Base-by-base conservation (phyloP, 2,329 filamentous ascomycete species). In the Magnaporthiopsis poae region DNA sequence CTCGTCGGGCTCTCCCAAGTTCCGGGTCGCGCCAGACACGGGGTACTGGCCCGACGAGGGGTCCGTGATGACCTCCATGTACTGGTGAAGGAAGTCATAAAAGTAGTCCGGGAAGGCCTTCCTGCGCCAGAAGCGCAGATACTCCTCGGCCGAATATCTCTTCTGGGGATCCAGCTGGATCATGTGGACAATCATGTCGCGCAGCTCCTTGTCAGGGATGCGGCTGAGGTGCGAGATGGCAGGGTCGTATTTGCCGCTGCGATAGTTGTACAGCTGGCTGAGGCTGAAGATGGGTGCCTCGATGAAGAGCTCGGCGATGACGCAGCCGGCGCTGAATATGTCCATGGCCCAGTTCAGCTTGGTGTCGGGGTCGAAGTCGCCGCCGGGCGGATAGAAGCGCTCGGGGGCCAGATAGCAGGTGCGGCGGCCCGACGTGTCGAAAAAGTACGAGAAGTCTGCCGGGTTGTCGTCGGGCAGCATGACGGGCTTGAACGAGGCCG, bases 221-320 rank as follows among this genome's bases (percentile, higher is more conserved):
- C 92, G 91, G 75, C 86, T 89, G 60, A 99, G 79, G 71, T 95
- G 89, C 7, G 90, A 87, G 62, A 90, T 88, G 65, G 88, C 86
- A 0, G 94, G 94, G 72, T 96, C 92, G 74, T 96, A 98, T 74
- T 99, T 93, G 70, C 92, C 90, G 69, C 91, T 89, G 60, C 92
- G 89, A 74, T 97, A 99, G 74, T 93, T 94, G 81, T 94, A 98
- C 65, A 99, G 85, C 76, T 98, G 94, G 72, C 92, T 96, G 13
- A 99, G 83, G n/a, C 88, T 96, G 77, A 99, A 98, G n/a, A 98
- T 94, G 11, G 96, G 93, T 0, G 92, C 86, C 78, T 99, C 95
- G 7, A 98, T 85, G 71, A 99, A 97, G 56, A 99, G 83, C 76
- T 99, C 95, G 1, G 95, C 95, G 72, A 99, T 96, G 59, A 98